Conservation (phyloP, 2,329 filamentous ascomycete genomes). For the Aureobasidium subglaciale region DNA sequence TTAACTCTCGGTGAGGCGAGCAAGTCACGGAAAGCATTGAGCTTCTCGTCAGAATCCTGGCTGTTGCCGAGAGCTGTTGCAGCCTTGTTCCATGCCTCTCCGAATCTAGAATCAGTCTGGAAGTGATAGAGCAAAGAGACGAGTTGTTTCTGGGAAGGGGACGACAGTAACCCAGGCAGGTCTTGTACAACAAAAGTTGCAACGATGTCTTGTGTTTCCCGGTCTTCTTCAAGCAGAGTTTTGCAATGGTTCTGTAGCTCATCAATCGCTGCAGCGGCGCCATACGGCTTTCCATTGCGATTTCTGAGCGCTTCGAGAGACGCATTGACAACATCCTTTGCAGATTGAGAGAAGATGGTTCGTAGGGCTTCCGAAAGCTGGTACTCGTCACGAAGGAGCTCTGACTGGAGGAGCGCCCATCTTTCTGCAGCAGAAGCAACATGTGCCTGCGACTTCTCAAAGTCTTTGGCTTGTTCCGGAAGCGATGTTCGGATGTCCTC, state of each 20-base stretch:
- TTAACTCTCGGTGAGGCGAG: slow-evolving; percentile 31
- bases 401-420: slow-evolving; percentile 50
- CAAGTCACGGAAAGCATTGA: slow-evolving; percentile 22
- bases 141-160: slow-evolving; percentile 61
- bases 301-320: slow-evolving; percentile 44
- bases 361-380: slow-evolving; percentile 22
- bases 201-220: slow-evolving; percentile 36
- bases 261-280: slow-evolving; percentile 54
- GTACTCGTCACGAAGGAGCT: slow-evolving; percentile 27
- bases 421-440: slow-evolving; percentile 60
- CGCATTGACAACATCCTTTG: slow-evolving; percentile 38
- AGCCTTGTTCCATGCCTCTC: slow-evolving; percentile 19
- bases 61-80: slow-evolving; percentile 12
- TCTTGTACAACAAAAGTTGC: slow-evolving; percentile 47
- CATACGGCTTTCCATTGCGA: slow-evolving; percentile 59
- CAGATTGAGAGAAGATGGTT: slow-evolving; percentile 29
- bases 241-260: slow-evolving; percentile 42
- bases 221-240: slow-evolving; percentile 33
- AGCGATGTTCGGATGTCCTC: slow-evolving; percentile 64
- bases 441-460: slow-evolving; percentile 61
- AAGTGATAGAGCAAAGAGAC: slow-evolving; percentile 56
- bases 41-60: slow-evolving; percentile 19
- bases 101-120: slow-evolving; percentile 28
- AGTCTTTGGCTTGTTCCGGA: slow-evolving; percentile 75
- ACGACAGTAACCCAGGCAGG: slow-evolving; percentile 54